Conservation (phyloP, 306 rosid species). For the Styphnolobium japonicum region DNA sequence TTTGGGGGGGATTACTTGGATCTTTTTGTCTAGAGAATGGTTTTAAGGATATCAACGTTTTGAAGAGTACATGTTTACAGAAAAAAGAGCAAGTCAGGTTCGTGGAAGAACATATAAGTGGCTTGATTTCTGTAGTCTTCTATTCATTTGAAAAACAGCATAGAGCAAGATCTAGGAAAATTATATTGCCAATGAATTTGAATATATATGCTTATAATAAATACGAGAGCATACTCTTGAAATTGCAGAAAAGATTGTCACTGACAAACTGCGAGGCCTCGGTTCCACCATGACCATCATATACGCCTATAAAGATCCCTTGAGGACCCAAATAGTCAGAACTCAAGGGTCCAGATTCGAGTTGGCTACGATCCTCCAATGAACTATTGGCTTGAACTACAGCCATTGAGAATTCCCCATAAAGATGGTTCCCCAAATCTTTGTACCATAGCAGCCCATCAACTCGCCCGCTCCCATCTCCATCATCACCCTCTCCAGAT, state of each 20-base stretch:
- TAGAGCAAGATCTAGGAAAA: neutral
- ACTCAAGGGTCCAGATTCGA: slow-evolving; percentile 78
- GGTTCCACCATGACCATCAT: slow-evolving; percentile 89
- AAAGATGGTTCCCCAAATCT: slow-evolving; percentile 77
- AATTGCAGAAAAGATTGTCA: slow-evolving; percentile 67
- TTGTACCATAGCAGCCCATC: slow-evolving; percentile 79
- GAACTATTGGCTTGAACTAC: slow-evolving; percentile 73
- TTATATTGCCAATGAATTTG: neutral
- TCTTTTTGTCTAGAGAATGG: neutral
- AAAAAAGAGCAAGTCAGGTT: too few species aligned
- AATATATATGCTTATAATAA: neutral
- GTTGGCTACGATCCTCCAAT: slow-evolving; percentile 75
- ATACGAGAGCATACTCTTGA: slow-evolving; percentile 59
- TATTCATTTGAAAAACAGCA: neutral
- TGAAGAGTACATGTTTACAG: too few species aligned
- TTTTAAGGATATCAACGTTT: neutral
- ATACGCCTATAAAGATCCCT: slow-evolving; percentile 74
- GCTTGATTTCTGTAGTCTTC: neutral
- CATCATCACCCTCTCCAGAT: slow-evolving; percentile 49
- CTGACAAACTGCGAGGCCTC: slow-evolving; percentile 70
- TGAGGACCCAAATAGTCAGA: slow-evolving; percentile 47
- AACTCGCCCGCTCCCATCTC: slow-evolving; percentile 50
- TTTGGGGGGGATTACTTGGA: neutral
- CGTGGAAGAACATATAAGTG: neutral
- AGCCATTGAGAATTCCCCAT: slow-evolving; percentile 87